These are phyloP conservation scores for Metarhizium robertsii DNA, from an alignment of 2,329 filamentous ascomycete genomes.

Conservation along the genomic window DNA sequence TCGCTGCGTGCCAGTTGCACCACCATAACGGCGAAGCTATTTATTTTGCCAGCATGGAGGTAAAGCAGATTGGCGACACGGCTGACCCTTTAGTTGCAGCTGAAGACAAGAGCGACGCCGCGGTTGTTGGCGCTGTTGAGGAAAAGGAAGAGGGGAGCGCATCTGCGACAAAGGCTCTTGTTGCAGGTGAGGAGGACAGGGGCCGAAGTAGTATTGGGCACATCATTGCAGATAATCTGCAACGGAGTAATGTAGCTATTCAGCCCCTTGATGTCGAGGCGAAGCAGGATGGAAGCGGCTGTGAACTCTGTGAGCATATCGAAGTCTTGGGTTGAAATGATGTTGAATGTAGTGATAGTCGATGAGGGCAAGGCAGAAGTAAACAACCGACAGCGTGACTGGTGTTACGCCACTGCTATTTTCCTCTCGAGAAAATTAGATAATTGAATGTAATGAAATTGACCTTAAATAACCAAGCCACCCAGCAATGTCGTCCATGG, in stretches of 20 bases:
- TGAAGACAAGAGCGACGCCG: not conserved
- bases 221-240: not conserved
- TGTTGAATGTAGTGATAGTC: not conserved
- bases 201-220: not conserved
- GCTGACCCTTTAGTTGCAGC: not conserved
- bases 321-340: not conserved
- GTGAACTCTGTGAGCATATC: not conserved
- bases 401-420: not conserved
- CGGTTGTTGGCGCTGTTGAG: not conserved
- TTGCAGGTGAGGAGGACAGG: not conserved
- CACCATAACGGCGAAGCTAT: not conserved
- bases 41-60: not conserved
- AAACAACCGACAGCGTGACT: not conserved
- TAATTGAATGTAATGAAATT: not conserved
- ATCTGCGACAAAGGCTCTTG: not conserved
- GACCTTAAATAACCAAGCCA: not conserved
- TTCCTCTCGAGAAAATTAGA: not conserved
- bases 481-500: not conserved
- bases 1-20: not conserved
- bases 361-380: not conserved
- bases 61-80: not conserved
- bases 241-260: not conserved
- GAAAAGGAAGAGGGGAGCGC: not conserved
- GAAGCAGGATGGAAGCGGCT: not conserved
- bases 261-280: not conserved